phyloP scores from a whole-genome alignment of 2,329 filamentous ascomycete genomes.

The Aspergillus tubingensis region DNA sequence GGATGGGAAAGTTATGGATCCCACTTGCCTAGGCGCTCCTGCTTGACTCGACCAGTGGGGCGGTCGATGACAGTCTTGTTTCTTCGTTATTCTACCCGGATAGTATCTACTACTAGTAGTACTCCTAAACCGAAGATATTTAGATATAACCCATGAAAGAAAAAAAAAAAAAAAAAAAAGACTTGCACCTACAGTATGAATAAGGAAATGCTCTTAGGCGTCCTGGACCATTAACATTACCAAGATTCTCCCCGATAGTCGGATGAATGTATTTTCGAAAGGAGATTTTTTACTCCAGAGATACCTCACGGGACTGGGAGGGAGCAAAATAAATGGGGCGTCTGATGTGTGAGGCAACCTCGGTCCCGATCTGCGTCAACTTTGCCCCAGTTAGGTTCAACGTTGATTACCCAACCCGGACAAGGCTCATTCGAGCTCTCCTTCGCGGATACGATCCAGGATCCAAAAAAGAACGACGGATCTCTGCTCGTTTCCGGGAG shows the following conservation, averaged over 20 bases:
- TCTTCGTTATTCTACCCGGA: neutral
- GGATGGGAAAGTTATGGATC: slow-evolving; percentile 9
- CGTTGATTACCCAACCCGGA: slow-evolving; percentile 18
- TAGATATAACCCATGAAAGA: neutral
- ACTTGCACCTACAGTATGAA: too few species aligned
- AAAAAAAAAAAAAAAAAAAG: neutral
- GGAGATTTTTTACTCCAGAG: neutral
- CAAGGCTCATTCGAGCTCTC: slow-evolving; percentile 6
- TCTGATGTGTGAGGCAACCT: slow-evolving; percentile 3
- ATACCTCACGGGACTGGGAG: neutral
- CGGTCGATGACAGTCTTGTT: slow-evolving; percentile 11
- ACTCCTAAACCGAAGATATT: neutral
- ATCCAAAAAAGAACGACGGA: neutral
- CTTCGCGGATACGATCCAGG: neutral
- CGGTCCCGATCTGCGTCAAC: slow-evolving; percentile 15
- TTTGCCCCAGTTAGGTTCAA: slow-evolving; percentile 19
- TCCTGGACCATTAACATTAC: neutral
- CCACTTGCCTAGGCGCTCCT: neutral
- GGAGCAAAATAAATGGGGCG: neutral
- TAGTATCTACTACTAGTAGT: neutral
- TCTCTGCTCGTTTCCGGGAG: neutral
- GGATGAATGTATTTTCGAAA: neutral
- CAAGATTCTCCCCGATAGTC: neutral
- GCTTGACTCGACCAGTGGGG: slow-evolving; percentile 9
- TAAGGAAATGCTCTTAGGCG: neutral